Base-by-base conservation (phyloP, 306 rosid genomes). In the Malus orientalis region DNA sequence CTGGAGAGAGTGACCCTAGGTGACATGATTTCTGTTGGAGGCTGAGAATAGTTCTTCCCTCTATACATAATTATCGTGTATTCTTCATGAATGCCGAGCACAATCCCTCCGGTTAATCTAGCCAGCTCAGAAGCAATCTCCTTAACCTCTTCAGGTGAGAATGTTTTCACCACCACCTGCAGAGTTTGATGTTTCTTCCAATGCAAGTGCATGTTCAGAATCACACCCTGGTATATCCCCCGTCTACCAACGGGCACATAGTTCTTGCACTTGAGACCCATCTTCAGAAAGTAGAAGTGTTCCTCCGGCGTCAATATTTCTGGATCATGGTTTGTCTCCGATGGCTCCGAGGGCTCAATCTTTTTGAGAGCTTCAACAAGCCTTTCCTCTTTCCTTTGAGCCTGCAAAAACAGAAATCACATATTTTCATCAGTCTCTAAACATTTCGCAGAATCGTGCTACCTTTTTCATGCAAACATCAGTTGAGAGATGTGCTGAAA, bases 151-250 rank as follows among this genome's bases (percentile, higher is more conserved):
- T 92, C 97, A 6, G 97, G 84, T 23, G 96, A 69, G 83, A 92
- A 95, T 38, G 96, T 92, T 88, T 92, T 95, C 69, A 95, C 97
- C 57, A 90, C 78, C 85, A 92, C 97, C 89, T 90, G 59, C 87
- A 90, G 78, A 71, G 99, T 95, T 77, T 95, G 93, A 81, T 95
- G 99, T 76, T 95, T 95, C 86, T 95, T 92, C 99, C 99, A 95
- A 81, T 95, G 97, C 78, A 95, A 89, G 84, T 95, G 99, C 99
- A 92, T 92, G 83, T 95, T 95, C 69, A 95, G 86, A 83, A 92
- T 88, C 67, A 95, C 99, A 84, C 99, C 97, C 84, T 88, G 90
- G 86, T 92, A 95, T 84, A 95, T 90, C 71, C 99, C 99, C 25
- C 97, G 87, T 74, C 99, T 88, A 82, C 99, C 99, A 42, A 95